A percentile compares a stretch with the other conserved stretches of the same genome.
Evolutionary conservation across 2,329 filamentous ascomycete species (phyloP).

Genomic region (Orbilia oligospora): DNA sequence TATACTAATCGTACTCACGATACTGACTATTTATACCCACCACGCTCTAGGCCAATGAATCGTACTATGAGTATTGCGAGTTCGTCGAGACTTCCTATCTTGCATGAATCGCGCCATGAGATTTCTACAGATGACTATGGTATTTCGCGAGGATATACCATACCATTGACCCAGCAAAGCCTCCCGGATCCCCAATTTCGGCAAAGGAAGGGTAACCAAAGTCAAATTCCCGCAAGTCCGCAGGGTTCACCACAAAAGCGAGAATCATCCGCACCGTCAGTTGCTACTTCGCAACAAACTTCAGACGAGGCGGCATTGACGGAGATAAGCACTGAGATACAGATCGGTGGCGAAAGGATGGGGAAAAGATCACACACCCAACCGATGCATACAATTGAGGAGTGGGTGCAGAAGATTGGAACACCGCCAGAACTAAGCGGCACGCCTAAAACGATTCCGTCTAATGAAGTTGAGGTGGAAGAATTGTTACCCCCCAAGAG

Average conservation of each 20-base stretch:
- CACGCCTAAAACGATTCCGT: slow-evolving; percentile 41
- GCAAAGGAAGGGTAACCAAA: slow-evolving; percentile 24
- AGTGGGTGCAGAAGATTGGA: slow-evolving; percentile 42
- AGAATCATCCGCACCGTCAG: not conserved
- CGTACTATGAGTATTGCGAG: slow-evolving; percentile 40
- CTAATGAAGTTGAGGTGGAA: slow-evolving; percentile 33
- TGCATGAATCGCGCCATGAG: slow-evolving; percentile 54
- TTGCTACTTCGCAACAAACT: slow-evolving; percentile 2
- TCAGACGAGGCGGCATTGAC: slow-evolving; percentile 50
- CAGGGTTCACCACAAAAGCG: slow-evolving; percentile 1
- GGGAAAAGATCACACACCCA: slow-evolving; percentile 47
- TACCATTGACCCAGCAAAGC: not conserved
- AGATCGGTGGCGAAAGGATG: slow-evolving; percentile 44
- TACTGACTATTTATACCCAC: slow-evolving; percentile 23
- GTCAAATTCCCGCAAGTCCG: not conserved
- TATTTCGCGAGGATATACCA: slow-evolving; percentile 17
- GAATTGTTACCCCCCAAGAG: not conserved
- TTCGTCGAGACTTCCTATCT: slow-evolving; percentile 47
- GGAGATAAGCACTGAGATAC: slow-evolving; percentile 59
- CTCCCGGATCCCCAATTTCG: slow-evolving; percentile 6
- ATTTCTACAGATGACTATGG: slow-evolving; percentile 36
- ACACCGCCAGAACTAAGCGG: slow-evolving; percentile 24
- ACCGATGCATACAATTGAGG: slow-evolving; percentile 35
- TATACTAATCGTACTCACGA: slow-evolving; percentile 39
- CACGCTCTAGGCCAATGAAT: slow-evolving; percentile 32